Evolutionary conservation across 768 basidiomycete genomes (phyloP).

Genomic region (Boletus subcaerulescens): DNA sequence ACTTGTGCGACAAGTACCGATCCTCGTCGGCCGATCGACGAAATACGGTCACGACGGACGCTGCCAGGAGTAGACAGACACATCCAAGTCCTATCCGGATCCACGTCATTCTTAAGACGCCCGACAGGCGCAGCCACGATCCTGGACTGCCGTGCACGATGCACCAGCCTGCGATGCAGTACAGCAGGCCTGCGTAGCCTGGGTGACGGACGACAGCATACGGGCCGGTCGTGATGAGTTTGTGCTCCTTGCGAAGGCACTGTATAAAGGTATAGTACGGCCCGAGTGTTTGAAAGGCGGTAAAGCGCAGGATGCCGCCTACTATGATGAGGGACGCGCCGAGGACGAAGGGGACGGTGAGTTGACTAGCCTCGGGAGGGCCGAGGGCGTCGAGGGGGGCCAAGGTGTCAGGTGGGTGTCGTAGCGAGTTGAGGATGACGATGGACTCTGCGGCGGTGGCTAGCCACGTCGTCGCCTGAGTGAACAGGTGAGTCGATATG

Average conservation of each 20-base stretch:
- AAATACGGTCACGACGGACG: not conserved
- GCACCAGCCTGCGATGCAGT: not conserved
- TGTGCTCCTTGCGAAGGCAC: conserved; percentile 18
- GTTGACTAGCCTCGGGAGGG: conserved; percentile 1
- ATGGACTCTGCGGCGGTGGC: not conserved
- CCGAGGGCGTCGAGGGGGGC: conserved; percentile 1
- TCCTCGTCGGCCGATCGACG: conserved; percentile 25
- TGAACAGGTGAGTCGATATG: not conserved
- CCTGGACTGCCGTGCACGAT: not conserved
- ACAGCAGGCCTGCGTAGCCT: conserved; percentile 15
- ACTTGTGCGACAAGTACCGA: conserved; percentile 9
- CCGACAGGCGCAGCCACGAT: conserved; percentile 4
- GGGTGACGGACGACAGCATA: conserved; percentile 31
- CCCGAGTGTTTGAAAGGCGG: conserved; percentile 17
- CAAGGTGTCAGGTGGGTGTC: not conserved
- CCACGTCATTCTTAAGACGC: not conserved
- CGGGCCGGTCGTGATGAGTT: conserved; percentile 24
- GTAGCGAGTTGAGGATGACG: conserved; percentile 1
- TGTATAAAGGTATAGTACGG: conserved; percentile 17
- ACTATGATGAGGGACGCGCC: conserved; percentile 1
- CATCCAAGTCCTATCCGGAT: not conserved
- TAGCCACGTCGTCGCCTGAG: not conserved
- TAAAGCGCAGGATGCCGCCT: conserved; percentile 3
- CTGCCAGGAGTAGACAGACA: not conserved
- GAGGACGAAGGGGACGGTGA: conserved; percentile 4